Percentiles rank a stretch among this genome's conserved stretches.
These are phyloP conservation scores for Rickenella mellea DNA, from an alignment of 768 basidiomycete species.

Conservation along the genomic window DNA sequence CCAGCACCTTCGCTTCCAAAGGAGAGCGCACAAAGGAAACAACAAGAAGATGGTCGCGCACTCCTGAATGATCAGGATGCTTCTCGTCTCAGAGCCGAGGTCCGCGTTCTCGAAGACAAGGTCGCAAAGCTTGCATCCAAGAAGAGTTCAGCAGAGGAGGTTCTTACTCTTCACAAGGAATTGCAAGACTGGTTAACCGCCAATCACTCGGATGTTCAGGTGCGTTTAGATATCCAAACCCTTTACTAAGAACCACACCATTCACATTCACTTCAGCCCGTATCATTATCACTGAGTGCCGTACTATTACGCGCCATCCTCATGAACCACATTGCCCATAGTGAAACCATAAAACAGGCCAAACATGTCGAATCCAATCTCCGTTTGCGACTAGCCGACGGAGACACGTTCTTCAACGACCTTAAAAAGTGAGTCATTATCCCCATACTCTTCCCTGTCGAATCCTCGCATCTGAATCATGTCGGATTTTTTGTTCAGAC, in stretches of 20 bases:
- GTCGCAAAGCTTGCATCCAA: conserved; percentile 10
- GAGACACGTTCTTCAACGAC: conserved; percentile 63
- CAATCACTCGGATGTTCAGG: no score
- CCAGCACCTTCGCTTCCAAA: no score
- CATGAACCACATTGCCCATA: conserved; percentile 73
- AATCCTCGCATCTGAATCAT: no score
- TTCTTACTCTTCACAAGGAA: conserved; percentile 9
- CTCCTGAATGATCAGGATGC: no score
- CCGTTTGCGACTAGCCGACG: conserved; percentile 57
- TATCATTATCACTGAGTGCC: conserved; percentile 67
- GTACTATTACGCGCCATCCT: conserved; percentile 75
- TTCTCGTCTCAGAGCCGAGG: no score
- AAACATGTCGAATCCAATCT: conserved; percentile 53
- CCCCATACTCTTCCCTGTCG: conserved; percentile 6
- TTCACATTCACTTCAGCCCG: conserved; percentile 45
- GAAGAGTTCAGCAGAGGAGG: conserved; percentile 14
- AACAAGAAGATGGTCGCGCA: conserved; percentile 1
- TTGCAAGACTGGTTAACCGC: conserved; percentile 13
- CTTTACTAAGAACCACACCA: no score
- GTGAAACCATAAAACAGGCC: conserved; percentile 61
- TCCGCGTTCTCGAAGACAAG: conserved; percentile 10
- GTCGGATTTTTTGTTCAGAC: no score
- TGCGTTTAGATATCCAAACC: no score
- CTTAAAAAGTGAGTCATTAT: conserved; percentile 51
- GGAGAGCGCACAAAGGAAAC: no score